Percentiles rank a stretch among this genome's conserved stretches.
These are phyloP conservation scores for Xylaria acuta DNA, from an alignment of 495 filamentous ascomycete species.

Conservation along the genomic window DNA sequence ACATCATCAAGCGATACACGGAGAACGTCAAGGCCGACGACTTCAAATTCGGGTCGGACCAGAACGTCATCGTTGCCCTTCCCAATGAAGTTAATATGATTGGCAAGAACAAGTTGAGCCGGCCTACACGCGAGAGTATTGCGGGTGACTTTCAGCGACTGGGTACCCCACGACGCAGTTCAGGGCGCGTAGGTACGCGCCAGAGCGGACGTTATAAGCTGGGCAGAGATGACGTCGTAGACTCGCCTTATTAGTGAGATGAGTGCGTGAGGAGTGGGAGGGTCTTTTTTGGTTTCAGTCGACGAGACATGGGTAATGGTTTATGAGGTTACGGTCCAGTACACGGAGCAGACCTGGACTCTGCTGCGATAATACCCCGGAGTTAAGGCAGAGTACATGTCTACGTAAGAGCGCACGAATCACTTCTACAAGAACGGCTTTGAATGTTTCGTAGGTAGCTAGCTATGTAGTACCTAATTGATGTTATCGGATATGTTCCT, in stretches of 20 bases:
- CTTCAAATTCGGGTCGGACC: constrained; percentile 95
- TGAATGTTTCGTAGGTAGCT: constrained; percentile 19
- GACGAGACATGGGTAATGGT: constrained; percentile 17
- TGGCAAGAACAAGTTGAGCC: constrained; percentile 79
- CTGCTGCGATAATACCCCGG: constrained; percentile 26
- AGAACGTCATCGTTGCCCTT: constrained; percentile 95
- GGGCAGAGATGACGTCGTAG: constrained; percentile 78
- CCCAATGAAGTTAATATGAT: constrained; percentile 99
- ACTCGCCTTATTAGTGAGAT: constrained; percentile 73
- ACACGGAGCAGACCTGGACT: constrained; percentile 6
- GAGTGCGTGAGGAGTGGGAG: background rate
- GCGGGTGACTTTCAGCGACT: constrained; percentile 57
- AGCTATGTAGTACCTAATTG: constrained; percentile 1
- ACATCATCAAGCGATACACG: constrained; percentile 92
- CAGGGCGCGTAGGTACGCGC: constrained; percentile 55
- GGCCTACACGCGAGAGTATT: constrained; percentile 92
- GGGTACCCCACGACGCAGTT: constrained; percentile 54
- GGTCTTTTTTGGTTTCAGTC: background rate
- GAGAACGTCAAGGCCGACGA: constrained; percentile 99
- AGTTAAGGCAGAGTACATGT: constrained; percentile 20
- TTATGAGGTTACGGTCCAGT: constrained; percentile 17
- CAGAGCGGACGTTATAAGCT: constrained; percentile 63
- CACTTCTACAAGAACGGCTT: constrained; percentile 8
- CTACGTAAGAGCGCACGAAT: background rate
- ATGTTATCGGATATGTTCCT: background rate